A percentile compares a stretch with the other conserved stretches of the same genome.
Evolutionary conservation across 2,329 filamentous ascomycete genomes (phyloP).

Genomic region (Blumeriella jaapii): DNA sequence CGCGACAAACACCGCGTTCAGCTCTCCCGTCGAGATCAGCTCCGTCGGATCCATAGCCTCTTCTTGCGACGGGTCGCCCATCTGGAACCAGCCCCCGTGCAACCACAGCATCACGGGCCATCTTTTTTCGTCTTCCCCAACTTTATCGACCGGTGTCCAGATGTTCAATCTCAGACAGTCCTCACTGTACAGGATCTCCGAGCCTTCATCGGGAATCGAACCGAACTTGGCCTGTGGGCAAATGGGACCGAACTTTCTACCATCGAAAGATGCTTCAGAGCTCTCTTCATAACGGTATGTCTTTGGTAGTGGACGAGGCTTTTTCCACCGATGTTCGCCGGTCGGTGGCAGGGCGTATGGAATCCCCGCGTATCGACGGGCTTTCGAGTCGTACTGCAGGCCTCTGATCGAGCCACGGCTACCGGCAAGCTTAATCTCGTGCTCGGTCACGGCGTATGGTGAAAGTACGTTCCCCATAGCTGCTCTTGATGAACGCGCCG

Average conservation of each 20-base stretch:
- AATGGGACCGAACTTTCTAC: conserved; percentile 28
- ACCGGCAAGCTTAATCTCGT: conserved; percentile 20
- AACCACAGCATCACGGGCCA: conserved; percentile 28
- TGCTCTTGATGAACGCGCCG: too few relatives aligned
- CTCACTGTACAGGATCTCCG: conserved; percentile 29
- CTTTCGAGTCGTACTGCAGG: conserved; percentile 28
- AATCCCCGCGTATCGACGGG: conserved; percentile 27
- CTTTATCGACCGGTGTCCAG: conserved; percentile 31
- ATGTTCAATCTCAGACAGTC: conserved; percentile 40
- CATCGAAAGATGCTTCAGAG: conserved; percentile 27
- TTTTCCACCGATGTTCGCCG: conserved; percentile 18
- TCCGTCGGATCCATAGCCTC: conserved; percentile 34
- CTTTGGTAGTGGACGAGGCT: conserved; percentile 24
- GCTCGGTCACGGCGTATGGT: conserved; percentile 19
- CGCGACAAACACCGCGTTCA: conserved; percentile 33
- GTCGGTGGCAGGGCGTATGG: conserved; percentile 21
- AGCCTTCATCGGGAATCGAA: conserved; percentile 18
- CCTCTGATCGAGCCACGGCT: conserved; percentile 24
- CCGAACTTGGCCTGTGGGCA: conserved; percentile 29
- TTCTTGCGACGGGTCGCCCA: conserved; percentile 34
- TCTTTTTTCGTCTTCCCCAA: conserved; percentile 2
- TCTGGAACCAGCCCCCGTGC: conserved; percentile 38
- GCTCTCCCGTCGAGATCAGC: conserved; percentile 28
- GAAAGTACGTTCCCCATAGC: conserved; percentile 10
- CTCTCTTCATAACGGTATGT: conserved; percentile 24